Base-by-base conservation (phyloP, 169 alveolate species). In the Plasmodium gonderi region DNA sequence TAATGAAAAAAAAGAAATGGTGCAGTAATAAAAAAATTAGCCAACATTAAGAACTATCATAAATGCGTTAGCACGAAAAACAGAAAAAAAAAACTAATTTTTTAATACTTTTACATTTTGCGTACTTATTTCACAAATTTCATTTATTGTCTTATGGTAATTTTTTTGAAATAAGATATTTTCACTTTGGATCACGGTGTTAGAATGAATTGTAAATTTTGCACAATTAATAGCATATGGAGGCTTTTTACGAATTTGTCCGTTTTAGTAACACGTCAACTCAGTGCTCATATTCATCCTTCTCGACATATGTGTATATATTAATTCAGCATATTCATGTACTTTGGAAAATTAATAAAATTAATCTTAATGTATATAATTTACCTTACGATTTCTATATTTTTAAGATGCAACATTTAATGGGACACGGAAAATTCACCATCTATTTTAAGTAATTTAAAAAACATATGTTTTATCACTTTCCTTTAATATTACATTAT, bases 361-460 rank as follows among this genome's bases (percentile, higher is more conserved):
- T 60, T 20, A 29, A 60, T 60, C 72, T 60, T 60, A 60, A 60
- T 54, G 33, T 54, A 54, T 12, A 36, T 60, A 60, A 60, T 60
- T 60, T 60, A 60, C 72, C 36, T 60, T 60, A 60, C 12, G 26
- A n/a, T 31, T 54, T 54, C 72, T 60, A 60, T 20, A 60, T 60
- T 60, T 20, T 60, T 60, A 60, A 60, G n/a, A n/a, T n/a, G 69
- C 33, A 60, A 60, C 72, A 60, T 60, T 60, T 60, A 60, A 60
- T 60, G 38, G 40, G 26, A 60, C 12, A 54, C n/a, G 33, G 33
- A 29, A 60, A 60, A 7, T 60, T 8, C 72, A 60, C 40, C 72
- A 14, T n/a, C n/a, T n/a, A n/a, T 36, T 20, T 20, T 60, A 7
- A 60, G 17, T 60, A 60, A 60, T 17, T 8, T 36, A 0, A 60